Evolutionary conservation across 306 rosid genomes (phyloP), one percentile per base, ranked within the genome.

Genomic region (Quercus suber): DNA sequence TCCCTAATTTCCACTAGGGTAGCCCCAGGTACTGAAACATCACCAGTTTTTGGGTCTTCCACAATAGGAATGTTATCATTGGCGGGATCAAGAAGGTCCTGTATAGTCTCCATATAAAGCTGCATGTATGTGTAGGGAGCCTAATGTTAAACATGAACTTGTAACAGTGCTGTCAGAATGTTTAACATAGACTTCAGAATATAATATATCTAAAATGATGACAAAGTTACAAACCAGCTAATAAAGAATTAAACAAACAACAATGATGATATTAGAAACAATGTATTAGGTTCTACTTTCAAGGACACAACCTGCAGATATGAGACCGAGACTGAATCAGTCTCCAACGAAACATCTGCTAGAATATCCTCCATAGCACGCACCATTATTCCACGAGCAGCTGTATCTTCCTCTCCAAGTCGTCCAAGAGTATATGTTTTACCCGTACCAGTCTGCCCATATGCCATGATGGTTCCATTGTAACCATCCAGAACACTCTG

Each of bases 301-400:
- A 73, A 76, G 76, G 61, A 51, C 49, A 77, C 75, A 75, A 93
- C 99, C 99, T 96, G 99, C 82, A 96, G 72, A 85, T 93, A 96
- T 52, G 97, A 93, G 83, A 93, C 99, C 15, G 91, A 87, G 55
- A 96, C 81, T 43, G 97, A 89, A 87, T 96, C 96, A 2, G 85
- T 87, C 82, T 91, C 99, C 71, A 78, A 79, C 72, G 91, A 93
- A 74, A 91, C 90, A 84, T 86, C 91, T 51, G 97, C 92, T 67
- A 96, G 83, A 78, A 91, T 93, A 81, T 96, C 98, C 82, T 96
- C 98, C 99, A 96, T 91, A 63, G 99, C 97, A 20, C 99, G 96
- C 75, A 96, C 99, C 98, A 93, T 96, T 83, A 96, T 96, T 82
- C 99, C 99, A 81, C 99, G 98, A 57, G 93, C 98, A 87, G 99